Conservation (phyloP, 2,329 filamentous ascomycete genomes). For the Ceratocystis ficicola region DNA sequence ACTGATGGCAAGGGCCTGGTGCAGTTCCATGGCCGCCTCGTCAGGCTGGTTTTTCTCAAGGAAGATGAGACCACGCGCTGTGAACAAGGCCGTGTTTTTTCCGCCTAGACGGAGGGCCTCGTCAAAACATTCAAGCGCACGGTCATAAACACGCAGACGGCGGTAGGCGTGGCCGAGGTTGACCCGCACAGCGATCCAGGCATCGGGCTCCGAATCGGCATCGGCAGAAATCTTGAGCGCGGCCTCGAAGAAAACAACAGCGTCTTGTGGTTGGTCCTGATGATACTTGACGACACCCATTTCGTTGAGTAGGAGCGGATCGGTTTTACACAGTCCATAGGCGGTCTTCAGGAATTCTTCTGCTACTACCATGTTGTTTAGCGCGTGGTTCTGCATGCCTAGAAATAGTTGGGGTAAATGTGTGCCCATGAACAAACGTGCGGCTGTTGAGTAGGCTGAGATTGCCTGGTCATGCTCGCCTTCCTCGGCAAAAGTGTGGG, state of each 20-base stretch:
- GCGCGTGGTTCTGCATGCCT: slow-evolving; percentile 93
- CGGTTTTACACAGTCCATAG: slow-evolving; percentile 67
- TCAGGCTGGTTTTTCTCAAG: slow-evolving; percentile 63
- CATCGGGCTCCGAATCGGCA: slow-evolving; percentile 67
- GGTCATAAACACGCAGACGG: slow-evolving; percentile 53
- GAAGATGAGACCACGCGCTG: slow-evolving; percentile 70
- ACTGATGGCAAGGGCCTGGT: slow-evolving; percentile 68
- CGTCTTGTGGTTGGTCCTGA: slow-evolving; percentile 64
- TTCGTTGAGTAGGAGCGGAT: slow-evolving; percentile 87
- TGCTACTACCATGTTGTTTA: slow-evolving; percentile 88
- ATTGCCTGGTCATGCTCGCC: slow-evolving; percentile 98
- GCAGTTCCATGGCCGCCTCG: slow-evolving; percentile 69
- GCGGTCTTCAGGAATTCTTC: slow-evolving; percentile 90
- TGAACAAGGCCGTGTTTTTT: slow-evolving; percentile 66
- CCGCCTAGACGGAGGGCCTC: slow-evolving; percentile 72
- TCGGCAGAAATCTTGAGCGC: slow-evolving; percentile 67
- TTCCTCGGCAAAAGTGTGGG: slow-evolving; percentile 93
- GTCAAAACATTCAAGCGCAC: slow-evolving; percentile 71
- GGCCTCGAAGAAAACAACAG: slow-evolving; percentile 63
- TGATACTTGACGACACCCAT: slow-evolving; percentile 94
- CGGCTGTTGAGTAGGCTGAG: slow-evolving; percentile 90
- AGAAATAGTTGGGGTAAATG: slow-evolving; percentile 92
- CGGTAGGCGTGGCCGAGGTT: slow-evolving; percentile 85
- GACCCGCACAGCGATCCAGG: slow-evolving; percentile 72
- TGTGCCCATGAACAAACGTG: slow-evolving; percentile 88